Evolutionary conservation across 2,329 filamentous ascomycete species (phyloP), one percentile per base, ranked within the genome.

Genomic region (Hymenoscyphus repandus): DNA sequence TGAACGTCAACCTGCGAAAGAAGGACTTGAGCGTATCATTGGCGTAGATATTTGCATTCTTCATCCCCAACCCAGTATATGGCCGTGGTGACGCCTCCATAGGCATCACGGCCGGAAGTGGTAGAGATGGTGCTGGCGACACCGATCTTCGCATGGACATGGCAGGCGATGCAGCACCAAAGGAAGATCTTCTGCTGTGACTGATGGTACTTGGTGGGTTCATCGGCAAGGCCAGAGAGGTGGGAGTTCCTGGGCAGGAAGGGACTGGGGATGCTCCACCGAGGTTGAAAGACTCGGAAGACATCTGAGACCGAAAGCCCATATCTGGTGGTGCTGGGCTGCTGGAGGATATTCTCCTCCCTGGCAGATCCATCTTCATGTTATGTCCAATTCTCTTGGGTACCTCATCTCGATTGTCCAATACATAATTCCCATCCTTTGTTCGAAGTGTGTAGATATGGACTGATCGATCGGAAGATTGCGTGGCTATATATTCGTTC

Each of bases 1-100:
- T 90, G 66, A 99, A 99, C 0, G 92, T 91, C 45, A 99, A 74
- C 42, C 93, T 83, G 47, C 93, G 80, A 72, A 99, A 99, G 72
- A 99, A 99, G 0, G 93, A 97, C 0, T 92, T 96, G 53, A 97
- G 80, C 0, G 92, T 96, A 70, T 99, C 93, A 63, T 96, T 97
- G 41, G 90, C 90, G 67, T 99, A 99, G 41, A 99, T 84, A 60
- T 84, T 90, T 38, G 90, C 84, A 62, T 96, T 96, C 65, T 85
- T 89, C 47, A 89, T 79, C 9, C 85, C 85, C 13, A 85, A 61
- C 30, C 79, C 75, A 57, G 68, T 68, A 33, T 80, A 78, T 15
- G 83, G 71, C 61, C 88, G 90, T 1, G 93, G 95, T 0, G 91
- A 96, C 7, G 90, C 80, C 62, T 92, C 92, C 68, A 93, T 85